A percentile compares a stretch with the other conserved stretches of the same genome.
Evolutionary conservation across 441 rosid species (phyloP).

Genomic region (Erodium texanum): DNA sequence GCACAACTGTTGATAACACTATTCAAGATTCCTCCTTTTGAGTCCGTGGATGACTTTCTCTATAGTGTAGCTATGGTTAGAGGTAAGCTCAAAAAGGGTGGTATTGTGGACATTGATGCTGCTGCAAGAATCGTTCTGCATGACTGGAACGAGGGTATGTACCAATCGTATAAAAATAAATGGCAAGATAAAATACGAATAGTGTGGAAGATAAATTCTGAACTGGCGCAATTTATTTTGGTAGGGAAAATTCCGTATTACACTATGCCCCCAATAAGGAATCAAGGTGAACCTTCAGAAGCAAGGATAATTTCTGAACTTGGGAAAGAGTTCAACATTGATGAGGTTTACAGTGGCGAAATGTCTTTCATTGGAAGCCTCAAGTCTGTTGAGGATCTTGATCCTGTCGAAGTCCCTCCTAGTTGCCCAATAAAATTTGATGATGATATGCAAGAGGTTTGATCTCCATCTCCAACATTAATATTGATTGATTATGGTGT

Average conservation of each 20-base stretch:
- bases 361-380: conserved; percentile 85
- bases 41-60: conserved; percentile 75
- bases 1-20: conserved; percentile 50
- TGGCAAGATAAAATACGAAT: no score
- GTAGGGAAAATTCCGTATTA: conserved; percentile 86
- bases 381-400: conserved; percentile 53
- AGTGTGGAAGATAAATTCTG: no score
- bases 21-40: conserved; percentile 67
- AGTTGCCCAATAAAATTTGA: conserved; percentile 55
- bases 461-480: conserved; percentile 9
- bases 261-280: conserved; percentile 74
- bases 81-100: conserved; percentile 93
- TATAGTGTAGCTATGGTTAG: conserved; percentile 76
- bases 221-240: conserved; percentile 8
- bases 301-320: conserved; percentile 62
- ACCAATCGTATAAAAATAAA: background rate
- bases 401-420: conserved; percentile 64
- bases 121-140: conserved; percentile 82
- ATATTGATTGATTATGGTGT: background rate
- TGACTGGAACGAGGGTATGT: conserved; percentile 89
- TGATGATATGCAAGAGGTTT: conserved; percentile 71
- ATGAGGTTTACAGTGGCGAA: conserved; percentile 75
- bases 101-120: conserved; percentile 73
- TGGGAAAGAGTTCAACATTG: conserved; percentile 69
- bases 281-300: conserved; percentile 59